Conservation (phyloP, 2,329 filamentous ascomycete genomes). For the Botryotinia narcissicola region DNA sequence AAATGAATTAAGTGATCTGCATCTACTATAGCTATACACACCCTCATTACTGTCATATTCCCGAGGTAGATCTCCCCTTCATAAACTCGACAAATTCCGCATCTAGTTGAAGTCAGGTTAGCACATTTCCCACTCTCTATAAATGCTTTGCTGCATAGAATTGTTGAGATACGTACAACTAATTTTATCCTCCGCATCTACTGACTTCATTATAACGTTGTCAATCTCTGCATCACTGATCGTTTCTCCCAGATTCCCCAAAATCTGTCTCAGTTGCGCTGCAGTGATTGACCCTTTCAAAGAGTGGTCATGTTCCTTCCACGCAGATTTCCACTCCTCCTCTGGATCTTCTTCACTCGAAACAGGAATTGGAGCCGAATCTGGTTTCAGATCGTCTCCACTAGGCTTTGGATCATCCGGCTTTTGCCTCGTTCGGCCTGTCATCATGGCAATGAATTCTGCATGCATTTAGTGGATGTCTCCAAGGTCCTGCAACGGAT, state of each 20-base stretch:
- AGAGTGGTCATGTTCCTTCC: slow-evolving; percentile 40
- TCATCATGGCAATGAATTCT: slow-evolving; percentile 47
- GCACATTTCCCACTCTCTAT: not conserved
- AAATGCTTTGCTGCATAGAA: not conserved
- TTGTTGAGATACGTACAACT: slow-evolving; percentile 37
- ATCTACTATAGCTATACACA: not conserved
- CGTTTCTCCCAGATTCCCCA: slow-evolving; percentile 38
- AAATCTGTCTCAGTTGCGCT: slow-evolving; percentile 40
- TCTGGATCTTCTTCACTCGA: slow-evolving; percentile 27
- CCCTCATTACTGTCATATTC: slow-evolving; percentile 20
- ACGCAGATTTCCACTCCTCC: slow-evolving; percentile 38
- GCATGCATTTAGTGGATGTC: not conserved
- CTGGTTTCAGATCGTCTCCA: not conserved
- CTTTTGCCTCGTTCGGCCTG: slow-evolving; percentile 37
- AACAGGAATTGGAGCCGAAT: not conserved
- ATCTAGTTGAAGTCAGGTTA: slow-evolving; percentile 29
- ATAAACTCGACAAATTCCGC: slow-evolving; percentile 41
- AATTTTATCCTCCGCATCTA: slow-evolving; percentile 41
- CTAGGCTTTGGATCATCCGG: not conserved
- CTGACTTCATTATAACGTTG: slow-evolving; percentile 37
- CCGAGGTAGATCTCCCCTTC: slow-evolving; percentile 31
- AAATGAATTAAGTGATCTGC: not conserved
- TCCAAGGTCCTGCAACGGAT: not conserved
- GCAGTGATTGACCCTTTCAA: slow-evolving; percentile 40
- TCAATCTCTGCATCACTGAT: slow-evolving; percentile 41